phyloP scores from a whole-genome alignment of 2,329 filamentous ascomycete species.

The Penicillium sp. region DNA sequence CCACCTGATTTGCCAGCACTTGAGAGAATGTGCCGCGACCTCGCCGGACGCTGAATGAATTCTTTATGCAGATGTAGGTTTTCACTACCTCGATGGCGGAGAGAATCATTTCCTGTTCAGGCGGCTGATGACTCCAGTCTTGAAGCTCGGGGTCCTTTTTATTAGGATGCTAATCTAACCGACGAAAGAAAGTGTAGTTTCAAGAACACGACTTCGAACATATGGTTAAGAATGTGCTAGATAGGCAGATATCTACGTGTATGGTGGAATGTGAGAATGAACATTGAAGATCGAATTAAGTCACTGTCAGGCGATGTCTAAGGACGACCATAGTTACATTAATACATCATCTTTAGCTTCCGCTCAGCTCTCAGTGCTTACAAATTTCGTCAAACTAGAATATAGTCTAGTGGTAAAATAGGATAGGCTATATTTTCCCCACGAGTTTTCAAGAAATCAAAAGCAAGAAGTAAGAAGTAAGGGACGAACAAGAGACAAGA shows the following conservation, averaged over 20 bases:
- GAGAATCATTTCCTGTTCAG: neutral
- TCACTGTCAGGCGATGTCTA: too few relatives aligned
- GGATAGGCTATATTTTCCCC: too few relatives aligned
- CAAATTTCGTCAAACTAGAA: too few relatives aligned
- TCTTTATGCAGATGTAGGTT: neutral
- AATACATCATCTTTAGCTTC: too few relatives aligned
- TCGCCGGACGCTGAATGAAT: neutral
- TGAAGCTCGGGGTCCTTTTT: neutral
- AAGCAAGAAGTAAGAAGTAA: too few relatives aligned
- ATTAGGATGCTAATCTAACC: neutral
- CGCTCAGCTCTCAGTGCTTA: too few relatives aligned
- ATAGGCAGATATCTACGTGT: neutral
- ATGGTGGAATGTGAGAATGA: too few relatives aligned
- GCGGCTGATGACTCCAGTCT: neutral
- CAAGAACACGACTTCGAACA: neutral
- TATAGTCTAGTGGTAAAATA: too few relatives aligned
- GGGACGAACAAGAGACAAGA: too few relatives aligned
- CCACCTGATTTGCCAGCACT: neutral
- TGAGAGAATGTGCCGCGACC: neutral
- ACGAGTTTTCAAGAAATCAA: too few relatives aligned
- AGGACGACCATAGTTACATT: too few relatives aligned
- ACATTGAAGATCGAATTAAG: too few relatives aligned
- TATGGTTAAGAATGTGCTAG: neutral
- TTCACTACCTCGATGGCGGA: neutral
- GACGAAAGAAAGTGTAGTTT: neutral